Base-by-base conservation (phyloP, 2,329 filamentous ascomycete species). In the Penicillium vulpinum region DNA sequence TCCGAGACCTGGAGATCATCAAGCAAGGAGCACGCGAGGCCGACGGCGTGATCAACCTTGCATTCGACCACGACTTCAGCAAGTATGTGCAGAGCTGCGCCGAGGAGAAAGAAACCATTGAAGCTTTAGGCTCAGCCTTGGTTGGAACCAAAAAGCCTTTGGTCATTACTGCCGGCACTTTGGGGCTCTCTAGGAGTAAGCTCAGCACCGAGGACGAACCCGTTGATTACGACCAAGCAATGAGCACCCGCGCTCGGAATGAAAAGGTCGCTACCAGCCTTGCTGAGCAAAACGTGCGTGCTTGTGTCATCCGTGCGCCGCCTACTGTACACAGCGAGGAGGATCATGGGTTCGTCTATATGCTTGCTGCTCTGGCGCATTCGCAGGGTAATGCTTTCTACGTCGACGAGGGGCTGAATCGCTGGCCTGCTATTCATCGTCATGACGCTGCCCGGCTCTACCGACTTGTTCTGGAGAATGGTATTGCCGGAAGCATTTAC, bases 1-100 rank as follows among this genome's bases (percentile, higher is more conserved):
- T 80, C 8, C 59, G 72, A 13, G 72, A 78, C 47, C 53, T 74
- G 1, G 68, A 70, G 4, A 59, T 67, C 22, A 66, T 80, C 46
- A 67, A 63, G 41, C 62, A 50, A 31, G 73, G 67, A 13, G 75
- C 75, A 4, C 53, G 60, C 1, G 60, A 62, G 1, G 66, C 66
- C 10, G 77, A 79, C 43, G 75, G 68, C 15, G 72, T 75, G 35
- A 70, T 78, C 53, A 75, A 79, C 53, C 69, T 79, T 6, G 78
- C 75, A 28, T 80, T 79, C 58, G 62, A 70, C 29, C 73, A 78
- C 63, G 70, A 78, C 63, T 78, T 80, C 62, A 62, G 66, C 51
- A 63, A 75, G 46, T 64, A 59, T 7, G 74, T 70, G 41, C 59
- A 57, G 3, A 60, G 59, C 29, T 66, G 70, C 28, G 59, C 60